Evolutionary conservation across 2,329 filamentous ascomycete species (phyloP), one percentile per base, ranked within the genome.

Genomic region (Lecanicillium sp.): DNA sequence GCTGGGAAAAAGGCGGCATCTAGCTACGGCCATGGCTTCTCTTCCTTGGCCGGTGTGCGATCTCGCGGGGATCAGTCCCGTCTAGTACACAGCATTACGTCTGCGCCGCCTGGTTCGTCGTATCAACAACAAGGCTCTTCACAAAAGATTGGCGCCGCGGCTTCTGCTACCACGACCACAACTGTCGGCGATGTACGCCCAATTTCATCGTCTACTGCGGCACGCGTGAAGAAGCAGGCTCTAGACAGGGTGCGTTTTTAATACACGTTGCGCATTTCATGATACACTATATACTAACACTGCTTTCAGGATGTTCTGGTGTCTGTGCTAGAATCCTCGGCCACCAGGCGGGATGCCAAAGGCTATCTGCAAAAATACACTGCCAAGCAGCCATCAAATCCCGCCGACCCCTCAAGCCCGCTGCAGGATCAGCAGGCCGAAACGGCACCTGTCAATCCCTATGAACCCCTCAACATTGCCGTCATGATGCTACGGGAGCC

Each of bases 291-390:
- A 13, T 18, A n/a, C 29, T 40, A 11, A 40, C 19, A 27, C 6
- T 7, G 17, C 27, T 8, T 20, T 11, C 47, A 88, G 82, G 87
- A 95, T 55, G 84, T 95, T 52, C 81, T 94, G 51, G 72, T 94
- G 22, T 89, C 87, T 13, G 77, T 97, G 4, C 70, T 98, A 22
- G 87, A 86, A 53, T 87, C 89, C 14, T 87, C 88, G 10, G 85
- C 89, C 5, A 96, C 90, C 0, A 94, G 89, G 61, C 80, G 92
- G 51, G 92, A 98, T 65, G 88, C 89, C 34, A 89, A 85, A 60
- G 81, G 86, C 28, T 98, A 96, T 56, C 72, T 98, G 13, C 84
- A 92, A 50, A 89, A 87, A 44, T 94, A 96, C 58, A 81, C 50
- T 46, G 53, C 48, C 50, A 57, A 58, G 35, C 49, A 52, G 17